These are phyloP conservation scores for Termitomyces sp. DNA, from an alignment of 768 basidiomycete species.

Conservation along the genomic window DNA sequence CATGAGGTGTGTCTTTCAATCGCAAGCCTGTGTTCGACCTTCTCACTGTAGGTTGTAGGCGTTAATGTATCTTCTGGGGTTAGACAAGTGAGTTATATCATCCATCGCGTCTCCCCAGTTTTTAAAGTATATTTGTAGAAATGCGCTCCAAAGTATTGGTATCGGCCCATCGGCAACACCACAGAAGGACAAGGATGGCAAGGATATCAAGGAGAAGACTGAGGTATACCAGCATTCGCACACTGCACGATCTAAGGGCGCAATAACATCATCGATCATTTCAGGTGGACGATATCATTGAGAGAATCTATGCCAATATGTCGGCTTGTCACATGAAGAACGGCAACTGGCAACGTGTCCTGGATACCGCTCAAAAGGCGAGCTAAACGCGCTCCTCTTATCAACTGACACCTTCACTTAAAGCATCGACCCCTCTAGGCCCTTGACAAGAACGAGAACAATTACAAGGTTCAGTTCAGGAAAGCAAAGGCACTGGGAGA, in stretches of 20 bases:
- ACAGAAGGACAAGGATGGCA: conserved; percentile 27
- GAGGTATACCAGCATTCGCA: conserved; percentile 44
- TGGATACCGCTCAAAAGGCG: conserved; percentile 82
- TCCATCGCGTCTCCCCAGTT: neutral
- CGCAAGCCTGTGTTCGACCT: neutral
- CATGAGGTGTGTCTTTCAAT: conserved; percentile 47
- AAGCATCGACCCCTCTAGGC: conserved; percentile 43
- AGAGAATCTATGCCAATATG: conserved; percentile 86
- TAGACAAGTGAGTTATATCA: conserved; percentile 63
- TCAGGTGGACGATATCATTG: conserved; percentile 72
- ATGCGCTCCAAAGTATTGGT: conserved; percentile 54
- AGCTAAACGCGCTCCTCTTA: neutral
- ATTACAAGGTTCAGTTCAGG: conserved; percentile 78
- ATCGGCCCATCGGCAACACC: conserved; percentile 31
- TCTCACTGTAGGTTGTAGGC: conserved; percentile 39
- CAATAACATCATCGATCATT: conserved; percentile 2
- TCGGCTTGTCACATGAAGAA: conserved; percentile 81
- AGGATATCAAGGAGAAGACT: conserved; percentile 55
- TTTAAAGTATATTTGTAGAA: conserved; percentile 31
- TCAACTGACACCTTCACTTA: neutral
- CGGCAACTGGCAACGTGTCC: conserved; percentile 74
- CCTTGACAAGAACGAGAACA: conserved; percentile 69
- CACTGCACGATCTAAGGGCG: neutral
- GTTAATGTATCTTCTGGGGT: conserved; percentile 68
- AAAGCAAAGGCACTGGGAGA: conserved; percentile 81